These are phyloP conservation scores for Penicilliopsis zonata DNA, from an alignment of 495 filamentous ascomycete species.

Conservation along the genomic window DNA sequence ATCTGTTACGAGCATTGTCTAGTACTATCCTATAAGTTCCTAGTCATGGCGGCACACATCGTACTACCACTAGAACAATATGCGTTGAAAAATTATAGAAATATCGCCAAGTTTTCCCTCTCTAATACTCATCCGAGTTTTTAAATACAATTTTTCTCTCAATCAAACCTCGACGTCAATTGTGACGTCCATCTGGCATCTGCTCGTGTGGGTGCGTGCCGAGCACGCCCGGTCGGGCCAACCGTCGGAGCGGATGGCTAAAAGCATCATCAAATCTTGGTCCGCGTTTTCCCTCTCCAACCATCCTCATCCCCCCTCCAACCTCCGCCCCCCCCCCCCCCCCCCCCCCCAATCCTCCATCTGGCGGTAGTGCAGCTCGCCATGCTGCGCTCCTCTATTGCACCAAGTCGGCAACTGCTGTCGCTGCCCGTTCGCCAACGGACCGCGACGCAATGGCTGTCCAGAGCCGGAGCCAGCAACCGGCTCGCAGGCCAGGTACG, in stretches of 20 bases:
- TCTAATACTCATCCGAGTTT: too few relatives aligned
- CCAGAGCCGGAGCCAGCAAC: conserved; percentile 29
- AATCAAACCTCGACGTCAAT: too few relatives aligned
- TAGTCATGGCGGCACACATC: too few relatives aligned
- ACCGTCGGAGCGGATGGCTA: conserved; percentile 33
- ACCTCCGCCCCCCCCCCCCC: conserved; percentile 13
- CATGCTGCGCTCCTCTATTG: conserved; percentile 39
- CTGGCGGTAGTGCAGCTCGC: conserved; percentile 33
- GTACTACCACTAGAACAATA: too few relatives aligned
- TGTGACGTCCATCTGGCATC: too few relatives aligned
- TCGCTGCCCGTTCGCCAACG: conserved; percentile 30
- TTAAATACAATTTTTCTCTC: too few relatives aligned
- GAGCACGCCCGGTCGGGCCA: conserved; percentile 6
- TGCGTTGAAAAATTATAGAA: too few relatives aligned
- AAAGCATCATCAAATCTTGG: conserved; percentile 22
- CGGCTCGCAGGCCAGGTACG: conserved; percentile 34
- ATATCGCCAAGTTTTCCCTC: too few relatives aligned
- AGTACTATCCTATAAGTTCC: too few relatives aligned
- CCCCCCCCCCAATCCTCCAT: conserved; percentile 15
- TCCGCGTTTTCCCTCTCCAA: conserved; percentile 20
- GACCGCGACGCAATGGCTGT: conserved; percentile 33
- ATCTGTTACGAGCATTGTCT: too few relatives aligned
- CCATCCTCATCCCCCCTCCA: conserved; percentile 20
- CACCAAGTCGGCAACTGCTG: conserved; percentile 32
- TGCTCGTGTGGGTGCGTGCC: conserved; percentile 8